Evolutionary conservation across 2,329 filamentous ascomycete genomes (phyloP).

Genomic region (Epichloe coenophiala): DNA sequence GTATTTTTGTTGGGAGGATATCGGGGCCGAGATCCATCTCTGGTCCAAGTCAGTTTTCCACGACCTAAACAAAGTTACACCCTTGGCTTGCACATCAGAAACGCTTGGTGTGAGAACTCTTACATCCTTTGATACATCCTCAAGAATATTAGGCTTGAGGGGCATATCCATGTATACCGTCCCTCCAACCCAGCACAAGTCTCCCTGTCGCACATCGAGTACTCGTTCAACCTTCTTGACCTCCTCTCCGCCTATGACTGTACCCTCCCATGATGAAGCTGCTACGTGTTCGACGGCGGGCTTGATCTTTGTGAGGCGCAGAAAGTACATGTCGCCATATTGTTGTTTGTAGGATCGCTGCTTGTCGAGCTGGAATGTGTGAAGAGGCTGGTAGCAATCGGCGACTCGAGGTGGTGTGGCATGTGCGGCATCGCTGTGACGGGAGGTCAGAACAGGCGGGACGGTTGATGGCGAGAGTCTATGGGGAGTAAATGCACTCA

Average conservation of each 20-base stretch:
- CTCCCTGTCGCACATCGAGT: slow-evolving; percentile 86
- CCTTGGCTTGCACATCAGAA: too few relatives aligned
- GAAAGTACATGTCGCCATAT: slow-evolving; percentile 95
- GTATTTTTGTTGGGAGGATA: slow-evolving; percentile 64
- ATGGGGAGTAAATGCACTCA: slow-evolving; percentile 9
- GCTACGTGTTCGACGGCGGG: slow-evolving; percentile 67
- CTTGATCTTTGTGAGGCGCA: slow-evolving; percentile 78
- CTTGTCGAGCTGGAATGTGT: slow-evolving; percentile 60
- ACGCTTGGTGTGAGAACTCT: slow-evolving; percentile 11
- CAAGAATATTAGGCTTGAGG: slow-evolving; percentile 87
- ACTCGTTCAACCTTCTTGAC: slow-evolving; percentile 74
- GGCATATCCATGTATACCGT: slow-evolving; percentile 97
- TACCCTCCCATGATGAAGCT: slow-evolving; percentile 60
- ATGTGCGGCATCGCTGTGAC: slow-evolving; percentile 19
- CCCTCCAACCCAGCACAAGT: slow-evolving; percentile 88
- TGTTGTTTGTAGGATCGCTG: slow-evolving; percentile 78
- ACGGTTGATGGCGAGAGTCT: background rate
- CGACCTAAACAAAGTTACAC: too few relatives aligned
- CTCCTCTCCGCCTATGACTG: slow-evolving; percentile 62
- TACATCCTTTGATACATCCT: slow-evolving; percentile 88
- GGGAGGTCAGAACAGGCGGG: background rate
- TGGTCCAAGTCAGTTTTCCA: slow-evolving; percentile 19
- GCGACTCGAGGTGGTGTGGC: slow-evolving; percentile 36
- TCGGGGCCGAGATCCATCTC: slow-evolving; percentile 81
- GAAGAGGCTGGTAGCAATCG: slow-evolving; percentile 57